These are phyloP conservation scores for Dryas octopetala DNA, from an alignment of 306 rosid genomes.

Conservation along the genomic window DNA sequence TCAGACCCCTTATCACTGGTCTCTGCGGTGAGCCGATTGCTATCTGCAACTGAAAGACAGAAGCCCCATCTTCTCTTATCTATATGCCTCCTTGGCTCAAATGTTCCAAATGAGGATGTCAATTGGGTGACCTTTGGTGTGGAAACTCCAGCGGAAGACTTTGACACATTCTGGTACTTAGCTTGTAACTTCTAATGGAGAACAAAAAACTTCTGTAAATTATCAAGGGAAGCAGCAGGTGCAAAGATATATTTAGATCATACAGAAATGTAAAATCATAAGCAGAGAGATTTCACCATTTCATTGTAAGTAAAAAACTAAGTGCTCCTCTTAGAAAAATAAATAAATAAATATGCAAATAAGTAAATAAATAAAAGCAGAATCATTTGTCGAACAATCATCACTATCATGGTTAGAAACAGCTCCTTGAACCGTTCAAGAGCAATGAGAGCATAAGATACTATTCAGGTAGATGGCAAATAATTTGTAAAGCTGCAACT, in stretches of 20 bases:
- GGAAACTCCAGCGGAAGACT: conserved; percentile 52
- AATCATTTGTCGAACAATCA: not conserved
- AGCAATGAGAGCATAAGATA: not conserved
- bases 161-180: conserved; percentile 52
- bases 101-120: conserved; percentile 33
- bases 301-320: not conserved
- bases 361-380: not conserved
- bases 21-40: conserved; percentile 62
- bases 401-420: not conserved
- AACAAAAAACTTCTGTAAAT: conserved; percentile 26
- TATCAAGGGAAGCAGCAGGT: conserved; percentile 18
- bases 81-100: conserved; percentile 39
- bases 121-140: conserved; percentile 40
- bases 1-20: conserved; percentile 41
- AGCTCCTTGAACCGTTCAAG: not conserved
- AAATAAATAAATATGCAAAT: not conserved
- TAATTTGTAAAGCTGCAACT: not conserved
- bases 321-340: not conserved
- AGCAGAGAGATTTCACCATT: not conserved
- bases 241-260: conserved; percentile 19
- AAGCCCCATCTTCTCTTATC: conserved; percentile 40
- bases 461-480: not conserved
- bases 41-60: conserved; percentile 57
- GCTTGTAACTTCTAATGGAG: conserved; percentile 53
- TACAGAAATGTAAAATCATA: not conserved